Base-by-base conservation (phyloP, 2,329 filamentous ascomycete species). In the Aspergillus thermomutatus region DNA sequence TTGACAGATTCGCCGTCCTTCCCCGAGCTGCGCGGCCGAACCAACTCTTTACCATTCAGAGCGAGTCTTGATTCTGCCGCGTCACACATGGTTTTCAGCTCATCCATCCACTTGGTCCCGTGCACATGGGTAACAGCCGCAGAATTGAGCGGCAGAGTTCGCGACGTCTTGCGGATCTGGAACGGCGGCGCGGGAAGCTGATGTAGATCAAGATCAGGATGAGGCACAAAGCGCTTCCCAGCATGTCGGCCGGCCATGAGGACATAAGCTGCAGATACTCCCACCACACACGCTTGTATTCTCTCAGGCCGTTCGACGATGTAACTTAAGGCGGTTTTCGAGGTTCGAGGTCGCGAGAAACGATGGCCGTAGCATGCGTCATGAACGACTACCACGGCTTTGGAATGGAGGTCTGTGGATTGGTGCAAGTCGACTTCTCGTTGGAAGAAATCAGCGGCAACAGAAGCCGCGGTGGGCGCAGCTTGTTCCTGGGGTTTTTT, bases 341-440 rank as follows among this genome's bases (percentile, higher is more conserved):
- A 88, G 0, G 91, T 88, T 65, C 89, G 87, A 3, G 91, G 91
- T 47, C 94, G 84, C 10, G 92, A 91, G 73, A 87, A 99, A 23
- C 92, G 87, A 76, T 99, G 94, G 25, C 93, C 92, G 71, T 97
- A 99, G 75, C 93, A 96, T 53, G 89, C 87, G 76, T 99, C 94
- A 67, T 97, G 92, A 1, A 99, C 78, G 28, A 99, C 83, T 49
- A 97, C 92, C 4, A 95, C 76, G 0, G 91, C 91, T 58, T 92
- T 79, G 3, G 82, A 73, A 11, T 69, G 60, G 6, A 74, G 59
- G 54, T 75, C 68, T 14, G 66, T 66, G 11, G 71, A 72, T 56
- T 87, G 82, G 66, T 91, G 87, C 6, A 81, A 73, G 17, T 83
- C 79, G 31, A 95, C 73, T 70, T 96, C 91, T 59, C 82, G 83